Evolutionary conservation across 1,139 yeast genomes (phyloP).

Genomic region (Kodamaea alishanica): DNA sequence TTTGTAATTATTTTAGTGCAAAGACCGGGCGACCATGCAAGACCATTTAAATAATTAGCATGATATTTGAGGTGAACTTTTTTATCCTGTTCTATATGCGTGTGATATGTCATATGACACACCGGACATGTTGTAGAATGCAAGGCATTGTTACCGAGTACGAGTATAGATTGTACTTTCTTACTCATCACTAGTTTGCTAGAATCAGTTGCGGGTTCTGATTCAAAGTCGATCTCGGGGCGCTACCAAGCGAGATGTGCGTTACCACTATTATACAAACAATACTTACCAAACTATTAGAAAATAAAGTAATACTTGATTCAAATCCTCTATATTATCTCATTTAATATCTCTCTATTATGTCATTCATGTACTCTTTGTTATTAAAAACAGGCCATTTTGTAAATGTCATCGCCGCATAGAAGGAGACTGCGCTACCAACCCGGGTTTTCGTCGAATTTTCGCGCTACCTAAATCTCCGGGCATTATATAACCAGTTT

Average conservation of each 20-base stretch:
- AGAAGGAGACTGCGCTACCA: slow-evolving; percentile 1
- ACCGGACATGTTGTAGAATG: slow-evolving; percentile 39
- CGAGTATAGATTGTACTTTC: slow-evolving; percentile 13
- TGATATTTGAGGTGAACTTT: slow-evolving; percentile 50
- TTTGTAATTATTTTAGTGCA: slow-evolving; percentile 28
- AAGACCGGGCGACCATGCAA: slow-evolving; percentile 30
- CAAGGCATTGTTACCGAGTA: slow-evolving; percentile 4
- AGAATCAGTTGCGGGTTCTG: too few species aligned
- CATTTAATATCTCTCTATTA: not conserved
- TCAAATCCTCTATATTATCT: too few species aligned
- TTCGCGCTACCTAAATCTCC: not conserved
- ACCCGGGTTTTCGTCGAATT: not conserved
- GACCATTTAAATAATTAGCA: slow-evolving; percentile 44
- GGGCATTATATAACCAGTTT: not conserved
- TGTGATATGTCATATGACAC: slow-evolving; percentile 61
- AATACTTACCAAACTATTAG: too few species aligned
- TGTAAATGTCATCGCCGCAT: not conserved
- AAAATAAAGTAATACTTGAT: too few species aligned
- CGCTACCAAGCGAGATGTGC: too few species aligned
- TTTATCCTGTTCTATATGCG: slow-evolving; percentile 42
- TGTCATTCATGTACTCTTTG: not conserved
- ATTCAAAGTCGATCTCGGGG: too few species aligned
- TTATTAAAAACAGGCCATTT: too few species aligned
- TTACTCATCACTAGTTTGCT: not conserved
- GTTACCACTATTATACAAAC: too few species aligned